phyloP scores from a whole-genome alignment of 2,329 filamentous ascomycete species.

The Penicillium sp. region DNA sequence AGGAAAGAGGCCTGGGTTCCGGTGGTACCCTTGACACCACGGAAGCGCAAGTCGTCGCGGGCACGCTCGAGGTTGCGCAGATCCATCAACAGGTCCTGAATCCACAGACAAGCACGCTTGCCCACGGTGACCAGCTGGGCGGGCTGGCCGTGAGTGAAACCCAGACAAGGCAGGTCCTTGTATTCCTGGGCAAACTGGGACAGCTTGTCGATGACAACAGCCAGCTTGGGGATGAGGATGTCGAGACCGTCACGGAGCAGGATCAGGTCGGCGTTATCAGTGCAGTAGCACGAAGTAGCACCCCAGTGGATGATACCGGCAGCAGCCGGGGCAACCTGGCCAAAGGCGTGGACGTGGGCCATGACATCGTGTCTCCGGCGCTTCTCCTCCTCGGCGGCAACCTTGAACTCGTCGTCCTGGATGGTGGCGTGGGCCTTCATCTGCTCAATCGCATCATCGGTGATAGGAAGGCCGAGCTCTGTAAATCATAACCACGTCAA shows the following conservation, averaged over 20 bases:
- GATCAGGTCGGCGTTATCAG: slow-evolving; percentile 73
- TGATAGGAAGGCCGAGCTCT: slow-evolving; percentile 72
- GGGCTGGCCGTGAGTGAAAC: slow-evolving; percentile 64
- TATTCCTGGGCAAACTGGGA: slow-evolving; percentile 65
- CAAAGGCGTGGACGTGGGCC: slow-evolving; percentile 69
- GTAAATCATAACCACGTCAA: slow-evolving; percentile 22
- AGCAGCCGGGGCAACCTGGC: slow-evolving; percentile 65
- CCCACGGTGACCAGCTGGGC: slow-evolving; percentile 62
- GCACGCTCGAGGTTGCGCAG: slow-evolving; percentile 67
- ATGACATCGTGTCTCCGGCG: slow-evolving; percentile 60
- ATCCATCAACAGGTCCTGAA: slow-evolving; percentile 70
- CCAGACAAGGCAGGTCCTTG: slow-evolving; percentile 67
- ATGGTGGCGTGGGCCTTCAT: slow-evolving; percentile 70
- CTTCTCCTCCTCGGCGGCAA: slow-evolving; percentile 72
- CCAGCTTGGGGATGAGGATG: slow-evolving; percentile 70
- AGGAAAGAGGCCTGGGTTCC: slow-evolving; percentile 75
- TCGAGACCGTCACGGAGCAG: slow-evolving; percentile 70
- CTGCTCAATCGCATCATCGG: slow-evolving; percentile 66
- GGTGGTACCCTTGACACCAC: slow-evolving; percentile 68
- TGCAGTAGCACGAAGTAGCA: slow-evolving; percentile 55
- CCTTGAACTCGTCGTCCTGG: slow-evolving; percentile 70
- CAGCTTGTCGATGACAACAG: slow-evolving; percentile 71
- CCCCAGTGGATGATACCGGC: slow-evolving; percentile 79
- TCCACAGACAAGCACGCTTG: slow-evolving; percentile 64
- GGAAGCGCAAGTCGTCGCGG: slow-evolving; percentile 65